A percentile compares a stretch with the other conserved stretches of the same genome.
These are phyloP conservation scores for Chlamydomonas applanata DNA, from an alignment of 139 green algal genomes.

Conservation along the genomic window DNA sequence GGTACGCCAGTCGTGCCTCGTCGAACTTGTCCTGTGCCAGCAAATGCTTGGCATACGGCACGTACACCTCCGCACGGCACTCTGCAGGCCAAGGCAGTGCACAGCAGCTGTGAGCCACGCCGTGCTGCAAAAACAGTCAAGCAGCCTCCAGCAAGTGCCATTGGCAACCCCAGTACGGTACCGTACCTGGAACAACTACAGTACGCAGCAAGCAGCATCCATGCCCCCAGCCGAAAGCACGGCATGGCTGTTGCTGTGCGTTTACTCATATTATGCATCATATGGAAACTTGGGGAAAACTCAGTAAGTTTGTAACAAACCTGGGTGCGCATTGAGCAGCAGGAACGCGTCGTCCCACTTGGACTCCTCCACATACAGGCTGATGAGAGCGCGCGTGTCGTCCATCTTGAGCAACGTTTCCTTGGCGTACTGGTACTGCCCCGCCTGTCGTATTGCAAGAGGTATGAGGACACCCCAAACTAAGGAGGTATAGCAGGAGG, in stretches of 20 bases:
- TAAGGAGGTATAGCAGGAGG: too few species aligned
- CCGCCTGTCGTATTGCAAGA: constrained; percentile 9
- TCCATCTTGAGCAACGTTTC: constrained; percentile 70
- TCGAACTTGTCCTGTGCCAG: constrained; percentile 46
- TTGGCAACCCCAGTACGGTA: too few species aligned
- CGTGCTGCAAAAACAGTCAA: neutral
- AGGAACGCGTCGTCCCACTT: constrained; percentile 75
- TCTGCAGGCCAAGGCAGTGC: neutral
- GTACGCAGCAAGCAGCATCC: too few species aligned
- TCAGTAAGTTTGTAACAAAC: neutral
- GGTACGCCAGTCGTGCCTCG: constrained; percentile 40
- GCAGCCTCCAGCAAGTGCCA: too few species aligned
- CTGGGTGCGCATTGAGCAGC: constrained; percentile 54
- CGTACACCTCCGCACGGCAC: constrained; percentile 39
- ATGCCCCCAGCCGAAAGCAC: too few species aligned
- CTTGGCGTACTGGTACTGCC: constrained; percentile 60
- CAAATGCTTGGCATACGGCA: constrained; percentile 71
- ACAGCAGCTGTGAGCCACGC: neutral
- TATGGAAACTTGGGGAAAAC: too few species aligned
- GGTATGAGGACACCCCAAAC: neutral
- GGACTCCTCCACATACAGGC: constrained; percentile 56
- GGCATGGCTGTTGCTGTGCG: too few species aligned
- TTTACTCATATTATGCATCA: too few species aligned
- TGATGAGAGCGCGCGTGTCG: constrained; percentile 50
- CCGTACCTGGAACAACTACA: too few species aligned